Conservation (phyloP, 192 early-diverging fungal species). For the Entomortierella lignicola region DNA sequence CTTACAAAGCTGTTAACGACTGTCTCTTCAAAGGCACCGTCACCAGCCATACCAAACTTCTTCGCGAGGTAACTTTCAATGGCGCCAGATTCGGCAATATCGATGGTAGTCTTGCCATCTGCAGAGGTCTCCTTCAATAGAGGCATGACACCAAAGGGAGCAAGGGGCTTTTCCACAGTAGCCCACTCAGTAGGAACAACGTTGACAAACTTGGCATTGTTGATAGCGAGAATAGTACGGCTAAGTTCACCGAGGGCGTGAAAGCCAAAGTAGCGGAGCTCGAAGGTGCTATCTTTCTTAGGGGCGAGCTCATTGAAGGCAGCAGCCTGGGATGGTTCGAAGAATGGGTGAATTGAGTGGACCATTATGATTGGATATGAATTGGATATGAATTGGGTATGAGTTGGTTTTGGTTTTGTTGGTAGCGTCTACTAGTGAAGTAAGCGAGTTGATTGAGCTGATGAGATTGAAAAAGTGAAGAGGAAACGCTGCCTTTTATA, state of each 20-base stretch:
- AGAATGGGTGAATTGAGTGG: constrained; percentile 17
- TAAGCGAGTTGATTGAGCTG: too few species aligned
- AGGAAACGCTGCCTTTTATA: too few species aligned
- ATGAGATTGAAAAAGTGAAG: too few species aligned
- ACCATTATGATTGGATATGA: neutral
- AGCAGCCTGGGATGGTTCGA: constrained; percentile 33
- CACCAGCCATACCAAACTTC: constrained; percentile 51
- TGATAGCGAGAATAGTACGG: constrained; percentile 53
- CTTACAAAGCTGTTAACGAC: constrained; percentile 36
- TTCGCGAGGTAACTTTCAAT: constrained; percentile 62
- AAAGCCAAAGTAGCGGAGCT: constrained; percentile 26
- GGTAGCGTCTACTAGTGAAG: too few species aligned
- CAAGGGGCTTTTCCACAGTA: constrained; percentile 38
- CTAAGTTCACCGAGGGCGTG: constrained; percentile 4
- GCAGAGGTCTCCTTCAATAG: constrained; percentile 56
- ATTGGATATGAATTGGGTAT: too few species aligned
- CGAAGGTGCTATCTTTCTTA: constrained; percentile 26
- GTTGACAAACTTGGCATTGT: constrained; percentile 47
- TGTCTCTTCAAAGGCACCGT: constrained; percentile 31
- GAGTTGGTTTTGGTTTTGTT: too few species aligned
- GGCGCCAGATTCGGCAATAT: constrained; percentile 54
- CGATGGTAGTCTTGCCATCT: constrained; percentile 29
- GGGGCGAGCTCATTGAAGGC: constrained; percentile 14
- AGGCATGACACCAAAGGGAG: constrained; percentile 62
- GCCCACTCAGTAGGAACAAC: constrained; percentile 50